Conservation (phyloP, 2,329 filamentous ascomycete genomes). For the Incumbomyces lentus region DNA sequence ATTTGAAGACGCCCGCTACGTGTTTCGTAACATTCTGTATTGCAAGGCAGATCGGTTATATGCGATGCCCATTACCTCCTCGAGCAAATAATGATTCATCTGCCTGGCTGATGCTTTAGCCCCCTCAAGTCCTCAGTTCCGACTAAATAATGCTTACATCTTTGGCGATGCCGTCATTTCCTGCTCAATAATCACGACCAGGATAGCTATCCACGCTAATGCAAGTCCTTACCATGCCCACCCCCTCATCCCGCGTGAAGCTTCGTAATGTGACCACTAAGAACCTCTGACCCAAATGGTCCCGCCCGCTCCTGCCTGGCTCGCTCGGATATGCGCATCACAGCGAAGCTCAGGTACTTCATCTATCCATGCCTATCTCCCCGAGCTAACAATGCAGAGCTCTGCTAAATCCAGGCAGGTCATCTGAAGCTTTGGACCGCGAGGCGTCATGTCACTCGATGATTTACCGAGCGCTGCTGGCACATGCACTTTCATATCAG, state of each 20-base stretch:
- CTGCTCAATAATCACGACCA: background rate
- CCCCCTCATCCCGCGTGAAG: background rate
- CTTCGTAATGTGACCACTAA: background rate
- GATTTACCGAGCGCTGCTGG: no score
- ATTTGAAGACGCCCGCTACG: no score
- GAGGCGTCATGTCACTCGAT: no score
- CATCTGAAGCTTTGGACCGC: constrained; percentile 6
- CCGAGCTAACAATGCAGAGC: background rate
- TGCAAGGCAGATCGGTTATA: no score
- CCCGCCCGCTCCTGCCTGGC: background rate
- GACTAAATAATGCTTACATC: no score
- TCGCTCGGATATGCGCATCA: background rate
- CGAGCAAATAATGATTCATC: no score
- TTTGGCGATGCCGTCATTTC: no score
- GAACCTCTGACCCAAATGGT: background rate
- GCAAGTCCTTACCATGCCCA: background rate
- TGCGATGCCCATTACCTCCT: no score
- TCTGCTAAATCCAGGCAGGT: constrained; percentile 6
- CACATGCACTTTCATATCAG: no score
- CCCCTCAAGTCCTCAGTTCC: no score
- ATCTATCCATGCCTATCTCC: background rate
- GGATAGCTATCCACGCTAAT: background rate
- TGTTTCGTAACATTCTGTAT: no score
- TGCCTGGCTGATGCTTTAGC: no score
- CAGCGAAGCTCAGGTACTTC: background rate